Evolutionary conservation across 805 yeast genomes (phyloP).

Genomic region (Barnettozyma sucrosica): DNA sequence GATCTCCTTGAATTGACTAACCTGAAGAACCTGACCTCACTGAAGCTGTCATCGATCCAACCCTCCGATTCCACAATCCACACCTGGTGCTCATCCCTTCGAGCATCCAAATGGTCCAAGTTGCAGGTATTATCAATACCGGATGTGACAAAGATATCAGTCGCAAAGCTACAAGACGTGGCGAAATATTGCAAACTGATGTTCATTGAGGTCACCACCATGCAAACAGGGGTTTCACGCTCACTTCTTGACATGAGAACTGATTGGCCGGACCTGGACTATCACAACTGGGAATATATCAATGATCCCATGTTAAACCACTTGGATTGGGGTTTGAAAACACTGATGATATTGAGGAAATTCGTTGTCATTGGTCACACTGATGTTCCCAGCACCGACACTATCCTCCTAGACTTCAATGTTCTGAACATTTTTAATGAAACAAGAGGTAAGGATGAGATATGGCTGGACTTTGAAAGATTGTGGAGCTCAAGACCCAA

Average conservation of each 20-base stretch:
- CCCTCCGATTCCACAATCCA: constrained; percentile 18
- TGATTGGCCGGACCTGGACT: constrained; percentile 19
- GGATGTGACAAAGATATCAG: constrained; percentile 12
- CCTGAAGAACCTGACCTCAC: constrained; percentile 15
- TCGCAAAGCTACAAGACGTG: constrained; percentile 16
- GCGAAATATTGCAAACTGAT: constrained; percentile 13
- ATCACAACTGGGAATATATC: constrained; percentile 14
- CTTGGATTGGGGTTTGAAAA: constrained; percentile 20
- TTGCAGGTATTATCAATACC: constrained; percentile 21
- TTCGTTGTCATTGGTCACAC: constrained; percentile 7
- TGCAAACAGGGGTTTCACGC: constrained; percentile 4
- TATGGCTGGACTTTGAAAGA: constrained; percentile 9
- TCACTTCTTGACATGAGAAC: constrained; percentile 7
- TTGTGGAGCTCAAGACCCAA: constrained; percentile 12
- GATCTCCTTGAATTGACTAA: constrained; percentile 19
- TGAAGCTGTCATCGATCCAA: constrained; percentile 12
- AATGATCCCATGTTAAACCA: constrained; percentile 8
- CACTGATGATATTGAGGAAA: constrained; percentile 11
- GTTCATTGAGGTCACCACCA: constrained; percentile 18
- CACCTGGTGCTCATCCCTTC: constrained; percentile 22
- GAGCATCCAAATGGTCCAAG: constrained; percentile 19
- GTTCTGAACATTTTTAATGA: constrained; percentile 10
- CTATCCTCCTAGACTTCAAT: constrained; percentile 19
- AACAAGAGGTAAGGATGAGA: neutral
- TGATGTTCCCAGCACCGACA: neutral